phyloP scores from a whole-genome alignment of 805 yeast species.

The Debaryomyces tyrocola region DNA sequence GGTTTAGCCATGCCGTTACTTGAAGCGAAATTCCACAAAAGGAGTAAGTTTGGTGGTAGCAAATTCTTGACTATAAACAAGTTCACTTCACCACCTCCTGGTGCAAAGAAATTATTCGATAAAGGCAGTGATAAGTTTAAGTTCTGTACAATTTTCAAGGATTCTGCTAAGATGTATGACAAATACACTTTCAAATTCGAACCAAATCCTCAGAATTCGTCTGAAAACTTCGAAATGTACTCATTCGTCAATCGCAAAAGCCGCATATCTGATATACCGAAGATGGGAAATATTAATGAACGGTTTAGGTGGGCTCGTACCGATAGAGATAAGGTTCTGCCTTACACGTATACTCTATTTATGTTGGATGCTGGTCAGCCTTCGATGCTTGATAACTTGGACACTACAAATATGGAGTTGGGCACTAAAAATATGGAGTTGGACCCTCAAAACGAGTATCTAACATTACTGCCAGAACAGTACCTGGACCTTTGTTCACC shows the following conservation, averaged over 20 bases:
- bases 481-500: not conserved
- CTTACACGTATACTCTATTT: not conserved
- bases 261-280: too few species aligned
- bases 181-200: not conserved
- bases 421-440: too few species aligned
- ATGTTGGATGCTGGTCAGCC: not conserved
- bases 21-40: not conserved
- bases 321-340: not conserved
- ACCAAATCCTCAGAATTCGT: not conserved
- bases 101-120: not conserved
- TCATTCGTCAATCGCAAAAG: not conserved
- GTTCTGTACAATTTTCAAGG: not conserved
- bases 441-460: not conserved
- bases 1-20: not conserved
- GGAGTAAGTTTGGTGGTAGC: not conserved
- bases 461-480: not conserved
- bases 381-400: not conserved
- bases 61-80: not conserved
- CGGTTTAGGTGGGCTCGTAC: not conserved
- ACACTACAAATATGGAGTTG: not conserved
- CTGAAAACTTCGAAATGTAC: not conserved
- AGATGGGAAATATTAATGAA: not conserved
- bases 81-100: not conserved
- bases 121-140: not conserved
- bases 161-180: not conserved